Evolutionary conservation across 208 protist species (phyloP).

Genomic region (Trypanosoma platydactyli): DNA sequence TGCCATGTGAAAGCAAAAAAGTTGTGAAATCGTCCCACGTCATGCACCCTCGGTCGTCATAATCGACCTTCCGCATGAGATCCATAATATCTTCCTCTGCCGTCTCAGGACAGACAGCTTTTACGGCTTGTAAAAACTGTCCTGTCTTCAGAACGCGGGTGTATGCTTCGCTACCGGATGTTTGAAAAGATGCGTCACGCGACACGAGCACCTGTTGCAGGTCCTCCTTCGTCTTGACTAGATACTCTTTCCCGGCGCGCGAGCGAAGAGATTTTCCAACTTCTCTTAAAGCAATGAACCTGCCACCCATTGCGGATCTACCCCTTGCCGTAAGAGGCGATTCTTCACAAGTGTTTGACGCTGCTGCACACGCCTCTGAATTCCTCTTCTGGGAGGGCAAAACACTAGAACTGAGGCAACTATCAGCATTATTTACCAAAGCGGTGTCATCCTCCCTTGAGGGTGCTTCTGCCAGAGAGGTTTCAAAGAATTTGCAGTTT

Average conservation of each 20-base stretch:
- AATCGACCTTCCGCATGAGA: constrained; percentile 73
- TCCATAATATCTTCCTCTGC: constrained; percentile 48
- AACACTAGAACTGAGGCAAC: not conserved
- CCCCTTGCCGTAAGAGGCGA: not conserved
- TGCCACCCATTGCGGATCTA: not conserved
- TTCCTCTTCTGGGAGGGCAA: too few relatives aligned
- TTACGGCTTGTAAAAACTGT: constrained; percentile 32
- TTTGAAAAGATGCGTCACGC: not conserved
- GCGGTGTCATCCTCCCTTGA: not conserved
- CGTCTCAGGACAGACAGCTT: constrained; percentile 36
- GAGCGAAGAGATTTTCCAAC: not conserved
- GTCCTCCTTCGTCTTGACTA: constrained; percentile 12
- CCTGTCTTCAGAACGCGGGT: constrained; percentile 31
- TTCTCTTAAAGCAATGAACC: too few relatives aligned
- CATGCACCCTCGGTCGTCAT: constrained; percentile 56
- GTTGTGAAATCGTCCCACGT: constrained; percentile 81
- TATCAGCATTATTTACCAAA: not conserved
- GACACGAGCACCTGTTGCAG: constrained; percentile 8
- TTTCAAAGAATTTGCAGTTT: not conserved
- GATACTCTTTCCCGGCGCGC: not conserved
- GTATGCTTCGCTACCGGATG: constrained; percentile 15
- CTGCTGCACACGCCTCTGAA: too few relatives aligned
- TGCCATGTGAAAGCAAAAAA: constrained; percentile 70
- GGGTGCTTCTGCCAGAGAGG: not conserved
- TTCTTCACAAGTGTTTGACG: too few relatives aligned